Percentiles rank a stretch among this genome's conserved stretches.
phyloP scores from a whole-genome alignment of 2,329 filamentous ascomycete species.

The Passalora sequoiae region DNA sequence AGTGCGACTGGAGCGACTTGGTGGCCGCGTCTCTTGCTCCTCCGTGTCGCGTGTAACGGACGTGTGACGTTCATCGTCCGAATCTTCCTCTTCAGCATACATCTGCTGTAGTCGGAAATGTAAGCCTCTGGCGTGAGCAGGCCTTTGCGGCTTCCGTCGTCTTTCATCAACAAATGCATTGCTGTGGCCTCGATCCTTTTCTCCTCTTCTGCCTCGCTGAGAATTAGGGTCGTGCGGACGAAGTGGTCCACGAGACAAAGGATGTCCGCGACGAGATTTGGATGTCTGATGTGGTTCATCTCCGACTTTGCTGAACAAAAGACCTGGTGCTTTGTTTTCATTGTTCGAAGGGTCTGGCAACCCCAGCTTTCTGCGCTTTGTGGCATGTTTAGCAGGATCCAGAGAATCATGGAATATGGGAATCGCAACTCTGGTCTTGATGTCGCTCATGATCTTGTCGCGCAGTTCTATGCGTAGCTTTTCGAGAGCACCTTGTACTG shows the following conservation, averaged over 20 bases:
- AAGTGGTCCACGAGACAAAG: conserved; percentile 36
- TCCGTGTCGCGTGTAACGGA: conserved; percentile 72
- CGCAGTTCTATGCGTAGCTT: conserved; percentile 73
- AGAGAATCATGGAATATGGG: conserved; percentile 76
- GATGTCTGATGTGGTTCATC: conserved; percentile 64
- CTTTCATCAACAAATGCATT: conserved; percentile 55
- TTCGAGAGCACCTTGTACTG: conserved; percentile 76
- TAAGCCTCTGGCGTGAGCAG: conserved; percentile 66
- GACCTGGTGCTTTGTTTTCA: conserved; percentile 50
- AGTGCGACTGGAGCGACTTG: conserved; percentile 60
- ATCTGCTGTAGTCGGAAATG: conserved; percentile 73
- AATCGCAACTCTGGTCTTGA: conserved; percentile 79
- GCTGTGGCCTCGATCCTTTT: conserved; percentile 30
- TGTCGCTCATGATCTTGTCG: conserved; percentile 81
- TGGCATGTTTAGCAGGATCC: conserved; percentile 71
- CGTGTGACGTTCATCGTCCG: conserved; percentile 66
- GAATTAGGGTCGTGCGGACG: conserved; percentile 43
- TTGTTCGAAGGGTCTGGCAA: conserved; percentile 60
- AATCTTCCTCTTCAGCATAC: conserved; percentile 72
- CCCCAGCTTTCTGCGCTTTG: conserved; percentile 74
- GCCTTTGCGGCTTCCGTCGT: conserved; percentile 52
- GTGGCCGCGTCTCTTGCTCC: conserved; percentile 74
- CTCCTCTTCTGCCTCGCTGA: conserved; percentile 34
- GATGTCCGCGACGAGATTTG: conserved; percentile 41
- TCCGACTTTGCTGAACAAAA: conserved; percentile 46